These are phyloP conservation scores for Gryganskiella cystojenkinii DNA, from an alignment of 192 early-diverging fungal species.

Conservation along the genomic window DNA sequence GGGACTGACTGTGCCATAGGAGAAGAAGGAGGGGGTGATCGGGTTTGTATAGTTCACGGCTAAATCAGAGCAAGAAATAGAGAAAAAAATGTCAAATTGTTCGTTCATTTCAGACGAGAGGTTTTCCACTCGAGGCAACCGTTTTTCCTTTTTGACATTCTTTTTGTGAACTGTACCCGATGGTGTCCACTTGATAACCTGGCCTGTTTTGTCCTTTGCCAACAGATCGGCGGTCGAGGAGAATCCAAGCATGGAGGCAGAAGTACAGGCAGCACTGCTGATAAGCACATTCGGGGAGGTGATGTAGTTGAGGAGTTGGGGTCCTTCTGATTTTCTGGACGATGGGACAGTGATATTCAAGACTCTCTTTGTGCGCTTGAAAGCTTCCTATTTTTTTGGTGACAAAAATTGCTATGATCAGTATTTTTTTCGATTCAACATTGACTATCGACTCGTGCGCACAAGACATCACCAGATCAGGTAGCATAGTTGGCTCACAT, in stretches of 20 bases:
- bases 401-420: no score
- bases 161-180: constrained; percentile 48
- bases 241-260: constrained; percentile 76
- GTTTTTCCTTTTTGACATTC: constrained; percentile 2
- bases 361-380: constrained; percentile 68
- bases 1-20: constrained; percentile 49
- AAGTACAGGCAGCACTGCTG: constrained; percentile 80
- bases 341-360: constrained; percentile 86
- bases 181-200: constrained; percentile 73
- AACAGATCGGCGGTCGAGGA: constrained; percentile 74
- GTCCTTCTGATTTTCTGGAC: constrained; percentile 76
- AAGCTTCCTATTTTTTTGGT: constrained; percentile 68
- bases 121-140: neutral
- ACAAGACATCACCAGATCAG: no score
- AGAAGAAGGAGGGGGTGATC: constrained; percentile 37
- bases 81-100: no score
- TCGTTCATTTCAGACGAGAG: no score
- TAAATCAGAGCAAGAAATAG: neutral
- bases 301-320: constrained; percentile 79
- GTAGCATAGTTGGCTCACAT: constrained; percentile 42
- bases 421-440: no score
- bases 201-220: constrained; percentile 76
- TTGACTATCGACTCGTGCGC: no score
- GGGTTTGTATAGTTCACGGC: constrained; percentile 41
- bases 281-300: constrained; percentile 85